Conservation (phyloP, 805 yeast genomes). For the Zygotorulaspora sp. region DNA sequence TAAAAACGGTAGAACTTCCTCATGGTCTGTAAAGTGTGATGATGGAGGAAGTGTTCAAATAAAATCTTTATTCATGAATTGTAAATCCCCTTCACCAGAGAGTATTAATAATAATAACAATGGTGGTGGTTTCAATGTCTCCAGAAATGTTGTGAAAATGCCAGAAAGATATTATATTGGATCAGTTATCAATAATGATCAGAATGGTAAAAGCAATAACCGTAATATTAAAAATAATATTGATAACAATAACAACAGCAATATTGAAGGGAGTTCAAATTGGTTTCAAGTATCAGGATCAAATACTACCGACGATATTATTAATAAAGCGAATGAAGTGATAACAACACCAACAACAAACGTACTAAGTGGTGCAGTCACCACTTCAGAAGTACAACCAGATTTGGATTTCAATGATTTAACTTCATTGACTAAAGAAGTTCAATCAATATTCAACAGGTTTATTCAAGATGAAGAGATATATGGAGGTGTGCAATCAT, state of each 20-base stretch:
- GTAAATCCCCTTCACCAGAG: constrained; percentile 7
- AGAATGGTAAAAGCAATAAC: background rate
- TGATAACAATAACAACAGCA: background rate
- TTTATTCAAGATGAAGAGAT: constrained; percentile 14
- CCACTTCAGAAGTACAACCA: too few species aligned
- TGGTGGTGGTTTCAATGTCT: background rate
- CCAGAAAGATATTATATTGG: background rate
- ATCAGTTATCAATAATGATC: background rate
- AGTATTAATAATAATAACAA: constrained; percentile 6
- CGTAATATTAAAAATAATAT: too few species aligned
- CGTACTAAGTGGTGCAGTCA: too few species aligned
- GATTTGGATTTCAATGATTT: constrained; percentile 3
- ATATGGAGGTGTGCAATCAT: background rate
- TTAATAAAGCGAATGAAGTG: background rate
- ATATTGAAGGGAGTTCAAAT: too few species aligned
- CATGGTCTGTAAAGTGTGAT: constrained; percentile 12
- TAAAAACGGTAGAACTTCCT: constrained; percentile 7
- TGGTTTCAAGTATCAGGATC: background rate
- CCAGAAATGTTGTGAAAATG: background rate
- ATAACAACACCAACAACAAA: too few species aligned
- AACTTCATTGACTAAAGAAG: constrained; percentile 10
- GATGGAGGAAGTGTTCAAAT: constrained; percentile 13
- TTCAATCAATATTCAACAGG: constrained; percentile 14
- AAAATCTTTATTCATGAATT: constrained; percentile 11
- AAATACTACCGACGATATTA: background rate